Evolutionary conservation across 2,329 filamentous ascomycete genomes (phyloP).

Genomic region (Diaporthe eres): DNA sequence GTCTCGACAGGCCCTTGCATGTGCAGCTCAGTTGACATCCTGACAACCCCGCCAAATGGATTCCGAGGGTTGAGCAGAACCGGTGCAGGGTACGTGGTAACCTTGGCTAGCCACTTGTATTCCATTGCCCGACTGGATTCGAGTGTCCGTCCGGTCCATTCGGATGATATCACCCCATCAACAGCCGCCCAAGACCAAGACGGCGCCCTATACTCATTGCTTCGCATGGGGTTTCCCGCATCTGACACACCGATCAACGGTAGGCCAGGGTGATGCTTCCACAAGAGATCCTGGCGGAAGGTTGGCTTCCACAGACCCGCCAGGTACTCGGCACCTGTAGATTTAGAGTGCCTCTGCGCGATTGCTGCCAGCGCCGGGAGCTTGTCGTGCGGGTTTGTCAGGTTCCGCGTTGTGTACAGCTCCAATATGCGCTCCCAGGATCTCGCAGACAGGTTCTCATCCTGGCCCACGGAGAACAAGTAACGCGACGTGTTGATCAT

Average conservation of each 20-base stretch:
- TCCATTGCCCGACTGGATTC: background rate
- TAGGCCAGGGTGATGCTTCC: background rate
- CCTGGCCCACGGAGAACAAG: background rate
- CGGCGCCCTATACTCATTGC: background rate
- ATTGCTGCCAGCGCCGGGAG: background rate
- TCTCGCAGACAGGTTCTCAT: background rate
- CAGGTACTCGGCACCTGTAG: background rate
- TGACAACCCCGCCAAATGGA: background rate
- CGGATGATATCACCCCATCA: background rate
- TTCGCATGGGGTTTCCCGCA: background rate
- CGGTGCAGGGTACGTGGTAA: background rate
- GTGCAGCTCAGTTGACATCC: background rate
- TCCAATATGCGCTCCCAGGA: background rate
- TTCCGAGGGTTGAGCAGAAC: background rate
- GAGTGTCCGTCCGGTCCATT: no score
- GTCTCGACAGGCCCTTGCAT: background rate
- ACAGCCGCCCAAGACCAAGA: background rate
- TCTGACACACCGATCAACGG: background rate
- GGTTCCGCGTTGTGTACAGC: background rate
- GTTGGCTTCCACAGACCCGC: background rate
- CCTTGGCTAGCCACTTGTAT: background rate
- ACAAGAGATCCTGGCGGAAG: background rate
- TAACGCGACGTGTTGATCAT: background rate
- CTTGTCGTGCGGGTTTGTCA: conserved; percentile 2
- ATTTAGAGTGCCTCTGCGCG: background rate